Evolutionary conservation across 306 rosid species (phyloP).

Genomic region (Cicer pinnatifidum): DNA sequence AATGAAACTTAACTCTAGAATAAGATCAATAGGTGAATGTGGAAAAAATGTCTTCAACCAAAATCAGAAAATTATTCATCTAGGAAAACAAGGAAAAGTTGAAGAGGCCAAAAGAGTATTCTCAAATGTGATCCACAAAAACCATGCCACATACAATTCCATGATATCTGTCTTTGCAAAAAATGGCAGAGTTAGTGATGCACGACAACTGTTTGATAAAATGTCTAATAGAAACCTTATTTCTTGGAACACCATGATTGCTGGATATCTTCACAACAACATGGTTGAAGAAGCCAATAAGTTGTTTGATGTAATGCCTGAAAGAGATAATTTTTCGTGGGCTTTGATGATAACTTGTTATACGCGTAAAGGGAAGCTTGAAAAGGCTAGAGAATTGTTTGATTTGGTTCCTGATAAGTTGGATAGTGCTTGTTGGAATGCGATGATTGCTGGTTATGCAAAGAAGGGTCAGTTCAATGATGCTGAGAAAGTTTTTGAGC

Average conservation of each 20-base stretch:
- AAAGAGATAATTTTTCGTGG: slow-evolving; percentile 74
- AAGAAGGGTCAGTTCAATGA: slow-evolving; percentile 66
- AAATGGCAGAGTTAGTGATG: slow-evolving; percentile 65
- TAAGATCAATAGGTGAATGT: slow-evolving; percentile 52
- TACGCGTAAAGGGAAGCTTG: slow-evolving; percentile 63
- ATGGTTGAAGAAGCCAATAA: slow-evolving; percentile 60
- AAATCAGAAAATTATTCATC: slow-evolving; percentile 57
- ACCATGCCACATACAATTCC: slow-evolving; percentile 80
- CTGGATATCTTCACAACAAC: slow-evolving; percentile 71
- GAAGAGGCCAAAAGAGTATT: slow-evolving; percentile 69
- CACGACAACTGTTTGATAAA: slow-evolving; percentile 72
- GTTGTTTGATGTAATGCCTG: slow-evolving; percentile 64
- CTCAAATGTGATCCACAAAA: slow-evolving; percentile 58
- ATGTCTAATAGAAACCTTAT: slow-evolving; percentile 67
- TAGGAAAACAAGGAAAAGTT: slow-evolving; percentile 70
- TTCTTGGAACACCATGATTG: slow-evolving; percentile 81
- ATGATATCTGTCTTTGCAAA: slow-evolving; percentile 72
- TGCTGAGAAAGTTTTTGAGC: slow-evolving; percentile 65
- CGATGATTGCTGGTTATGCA: slow-evolving; percentile 75
- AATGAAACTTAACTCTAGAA: slow-evolving; percentile 37
- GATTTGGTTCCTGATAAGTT: slow-evolving; percentile 66
- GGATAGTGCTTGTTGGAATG: slow-evolving; percentile 77
- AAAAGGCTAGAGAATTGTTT: slow-evolving; percentile 71
- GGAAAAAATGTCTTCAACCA: slow-evolving; percentile 59
- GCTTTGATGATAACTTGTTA: slow-evolving; percentile 78